phyloP scores from a whole-genome alignment of 164 flowering plant genomes.

The Paratinospora sagittata region DNA sequence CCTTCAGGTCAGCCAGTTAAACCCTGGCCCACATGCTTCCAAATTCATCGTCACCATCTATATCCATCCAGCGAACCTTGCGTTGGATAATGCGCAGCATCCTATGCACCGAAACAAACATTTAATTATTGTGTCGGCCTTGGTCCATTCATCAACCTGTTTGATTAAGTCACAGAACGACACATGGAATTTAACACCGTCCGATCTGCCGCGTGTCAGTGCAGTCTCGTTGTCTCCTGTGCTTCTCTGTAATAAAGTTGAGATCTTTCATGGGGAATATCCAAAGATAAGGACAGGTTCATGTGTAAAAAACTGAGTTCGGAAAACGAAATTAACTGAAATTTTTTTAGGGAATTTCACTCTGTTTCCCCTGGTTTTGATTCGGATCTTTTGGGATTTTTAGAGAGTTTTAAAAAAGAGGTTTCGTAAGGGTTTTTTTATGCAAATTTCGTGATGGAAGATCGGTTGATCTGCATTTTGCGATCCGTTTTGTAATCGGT shows the following conservation, averaged over 20 bases:
- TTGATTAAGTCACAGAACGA: too few species aligned
- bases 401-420: too few species aligned
- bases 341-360: background rate
- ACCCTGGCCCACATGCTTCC: background rate
- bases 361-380: constrained; percentile 1
- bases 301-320: background rate
- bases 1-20: background rate
- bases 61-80: too few species aligned
- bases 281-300: background rate
- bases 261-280: background rate
- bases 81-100: too few species aligned
- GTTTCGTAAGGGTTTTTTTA: too few species aligned
- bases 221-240: background rate
- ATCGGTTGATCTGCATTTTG: background rate
- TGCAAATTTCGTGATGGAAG: background rate
- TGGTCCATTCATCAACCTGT: too few species aligned
- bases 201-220: too few species aligned
- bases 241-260: too few species aligned
- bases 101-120: too few species aligned
- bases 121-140: too few species aligned
- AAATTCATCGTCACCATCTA: too few species aligned
- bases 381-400: background rate
- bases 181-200: too few species aligned
- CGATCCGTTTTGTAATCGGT: background rate
- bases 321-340: background rate